These are phyloP conservation scores for Trichoderma cornu-damae DNA, from an alignment of 2,329 filamentous ascomycete species.

Conservation along the genomic window DNA sequence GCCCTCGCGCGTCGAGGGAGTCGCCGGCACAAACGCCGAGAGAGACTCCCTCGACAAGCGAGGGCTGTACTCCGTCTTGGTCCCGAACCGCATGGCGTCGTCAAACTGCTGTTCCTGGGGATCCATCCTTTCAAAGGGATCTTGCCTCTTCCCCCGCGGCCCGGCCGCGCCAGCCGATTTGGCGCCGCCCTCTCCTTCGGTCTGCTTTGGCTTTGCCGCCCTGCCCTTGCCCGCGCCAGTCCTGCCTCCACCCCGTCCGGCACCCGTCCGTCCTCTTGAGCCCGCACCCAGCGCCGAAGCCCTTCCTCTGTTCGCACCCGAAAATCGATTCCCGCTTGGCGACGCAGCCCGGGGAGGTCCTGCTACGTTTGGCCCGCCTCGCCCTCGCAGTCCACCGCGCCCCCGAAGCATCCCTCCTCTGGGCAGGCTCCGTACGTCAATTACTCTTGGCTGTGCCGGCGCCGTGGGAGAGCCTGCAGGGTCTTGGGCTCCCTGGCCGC, in stretches of 20 bases:
- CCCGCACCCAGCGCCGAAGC: slow-evolving; percentile 20
- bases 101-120: slow-evolving; percentile 34
- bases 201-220: slow-evolving; percentile 25
- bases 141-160: slow-evolving; percentile 21
- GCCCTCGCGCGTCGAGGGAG: slow-evolving; percentile 27
- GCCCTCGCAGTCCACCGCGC: slow-evolving; percentile 25
- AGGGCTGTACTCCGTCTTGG: slow-evolving; percentile 30
- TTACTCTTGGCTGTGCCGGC: slow-evolving; percentile 31
- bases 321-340: slow-evolving; percentile 21
- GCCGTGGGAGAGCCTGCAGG: slow-evolving; percentile 4
- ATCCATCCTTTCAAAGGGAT: slow-evolving; percentile 29
- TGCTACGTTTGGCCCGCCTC: neutral
- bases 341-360: slow-evolving; percentile 12
- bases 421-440: slow-evolving; percentile 38
- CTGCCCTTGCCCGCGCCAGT: slow-evolving; percentile 18
- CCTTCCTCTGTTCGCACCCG: slow-evolving; percentile 17
- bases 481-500: neutral
- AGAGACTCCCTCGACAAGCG: slow-evolving; percentile 32
- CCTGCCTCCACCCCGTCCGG: slow-evolving; percentile 21
- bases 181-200: slow-evolving; percentile 24
- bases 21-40: slow-evolving; percentile 29
- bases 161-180: slow-evolving; percentile 3
- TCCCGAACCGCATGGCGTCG: slow-evolving; percentile 34
- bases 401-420: slow-evolving; percentile 27
- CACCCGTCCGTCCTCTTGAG: slow-evolving; percentile 20